Conservation (phyloP, 148 eudicot genomes). For the Fallopia convolvulus region DNA sequence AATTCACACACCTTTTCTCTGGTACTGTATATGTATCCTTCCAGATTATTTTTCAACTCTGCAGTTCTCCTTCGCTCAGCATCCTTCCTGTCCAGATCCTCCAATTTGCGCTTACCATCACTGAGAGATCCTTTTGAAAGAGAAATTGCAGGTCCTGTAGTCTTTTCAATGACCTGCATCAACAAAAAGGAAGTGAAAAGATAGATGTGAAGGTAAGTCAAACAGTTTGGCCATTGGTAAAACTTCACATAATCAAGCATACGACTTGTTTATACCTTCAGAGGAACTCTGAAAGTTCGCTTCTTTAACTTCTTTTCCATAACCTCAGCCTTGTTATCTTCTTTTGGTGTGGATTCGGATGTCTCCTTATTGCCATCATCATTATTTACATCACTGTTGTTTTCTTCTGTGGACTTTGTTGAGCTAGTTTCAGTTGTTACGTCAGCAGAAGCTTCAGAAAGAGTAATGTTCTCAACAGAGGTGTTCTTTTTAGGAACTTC, state of each 20-base stretch:
- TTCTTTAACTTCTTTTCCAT: conserved; percentile 85
- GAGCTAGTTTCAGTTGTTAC: conserved; percentile 35
- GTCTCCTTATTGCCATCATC: conserved; percentile 30
- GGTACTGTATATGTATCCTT: conserved; percentile 80
- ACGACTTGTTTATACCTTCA: conserved; percentile 44
- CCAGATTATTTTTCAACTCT: conserved; percentile 79
- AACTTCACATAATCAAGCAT: background rate
- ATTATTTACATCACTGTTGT: conserved; percentile 19
- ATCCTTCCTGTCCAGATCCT: conserved; percentile 74
- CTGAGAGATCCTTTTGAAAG: conserved; percentile 57
- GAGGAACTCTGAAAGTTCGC: conserved; percentile 74
- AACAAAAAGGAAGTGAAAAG: conserved; percentile 15
- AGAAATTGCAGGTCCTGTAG: conserved; percentile 49
- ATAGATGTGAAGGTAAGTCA: background rate
- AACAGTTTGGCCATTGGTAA: background rate
- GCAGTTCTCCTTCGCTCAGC: conserved; percentile 86
- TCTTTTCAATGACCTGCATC: conserved; percentile 71
- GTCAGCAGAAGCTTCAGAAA: conserved; percentile 42
- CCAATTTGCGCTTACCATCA: conserved; percentile 59
- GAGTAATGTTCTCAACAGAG: conserved; percentile 53
- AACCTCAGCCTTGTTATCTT: conserved; percentile 32
- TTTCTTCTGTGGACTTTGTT: conserved; percentile 34
- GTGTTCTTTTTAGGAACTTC: conserved; percentile 85
- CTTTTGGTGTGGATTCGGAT: conserved; percentile 39
- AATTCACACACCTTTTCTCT: conserved; percentile 63